phyloP scores from a whole-genome alignment of 2,329 filamentous ascomycete genomes.

The Ilyonectria destructans region DNA sequence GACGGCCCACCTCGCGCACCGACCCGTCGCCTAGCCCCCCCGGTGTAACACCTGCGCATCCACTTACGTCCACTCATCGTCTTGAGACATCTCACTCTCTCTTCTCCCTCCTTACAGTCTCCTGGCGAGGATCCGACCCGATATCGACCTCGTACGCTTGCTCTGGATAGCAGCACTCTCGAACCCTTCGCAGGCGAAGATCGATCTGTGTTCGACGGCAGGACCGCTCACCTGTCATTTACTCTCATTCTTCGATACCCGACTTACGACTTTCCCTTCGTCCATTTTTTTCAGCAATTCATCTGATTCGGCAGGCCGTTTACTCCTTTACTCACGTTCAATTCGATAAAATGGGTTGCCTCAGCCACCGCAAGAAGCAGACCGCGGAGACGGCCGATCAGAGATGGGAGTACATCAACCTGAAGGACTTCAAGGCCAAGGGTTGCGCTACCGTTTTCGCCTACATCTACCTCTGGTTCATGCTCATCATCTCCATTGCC shows the following conservation, averaged over 20 bases:
- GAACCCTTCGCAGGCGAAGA: constrained; percentile 66
- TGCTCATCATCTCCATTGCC: constrained; percentile 83
- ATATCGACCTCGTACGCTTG: constrained; percentile 26
- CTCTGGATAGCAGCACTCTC: constrained; percentile 55
- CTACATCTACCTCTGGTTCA: constrained; percentile 88
- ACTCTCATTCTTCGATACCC: constrained; percentile 36
- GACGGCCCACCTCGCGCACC: constrained; percentile 32
- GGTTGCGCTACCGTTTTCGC: constrained; percentile 85
- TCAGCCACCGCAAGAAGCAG: constrained; percentile 73
- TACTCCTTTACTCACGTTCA: constrained; percentile 8
- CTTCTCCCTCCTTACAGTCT: constrained; percentile 27
- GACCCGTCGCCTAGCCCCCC: constrained; percentile 30
- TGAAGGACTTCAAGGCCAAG: constrained; percentile 85
- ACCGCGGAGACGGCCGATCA: constrained; percentile 84
- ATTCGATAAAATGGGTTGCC: constrained; percentile 74
- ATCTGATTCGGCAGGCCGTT: constrained; percentile 34
- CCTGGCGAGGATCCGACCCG: constrained; percentile 18
- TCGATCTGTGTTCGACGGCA: constrained; percentile 63
- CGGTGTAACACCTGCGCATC: constrained; percentile 26
- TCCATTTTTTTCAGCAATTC: constrained; percentile 24
- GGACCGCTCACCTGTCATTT: constrained; percentile 51
- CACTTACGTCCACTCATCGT: constrained; percentile 17
- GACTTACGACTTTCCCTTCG: constrained; percentile 23
- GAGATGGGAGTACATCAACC: constrained; percentile 92
- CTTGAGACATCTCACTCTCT: constrained; percentile 31